These are phyloP conservation scores for Flaveria bidentis DNA, from an alignment of 129 eudicot species.

Conservation along the genomic window DNA sequence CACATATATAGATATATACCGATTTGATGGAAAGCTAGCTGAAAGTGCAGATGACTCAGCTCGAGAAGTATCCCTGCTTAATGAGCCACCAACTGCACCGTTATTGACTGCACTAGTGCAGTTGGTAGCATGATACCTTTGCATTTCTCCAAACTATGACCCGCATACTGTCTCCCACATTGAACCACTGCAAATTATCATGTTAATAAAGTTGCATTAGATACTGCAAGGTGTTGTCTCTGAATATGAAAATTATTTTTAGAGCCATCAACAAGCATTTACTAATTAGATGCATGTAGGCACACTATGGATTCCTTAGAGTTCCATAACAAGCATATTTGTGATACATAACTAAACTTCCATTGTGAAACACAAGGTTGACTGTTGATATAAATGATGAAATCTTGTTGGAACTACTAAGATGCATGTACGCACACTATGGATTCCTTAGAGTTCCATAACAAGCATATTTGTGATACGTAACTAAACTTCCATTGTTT, in stretches of 20 bases:
- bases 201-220: constrained; percentile 33
- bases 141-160: constrained; percentile 88
- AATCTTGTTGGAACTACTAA: not conserved
- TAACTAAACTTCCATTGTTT: constrained; percentile 4
- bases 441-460: constrained; percentile 3
- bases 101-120: constrained; percentile 98
- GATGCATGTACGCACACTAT: not conserved
- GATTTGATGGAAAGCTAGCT: constrained; percentile 63
- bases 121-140: constrained; percentile 93
- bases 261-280: not conserved
- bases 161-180: constrained; percentile 96
- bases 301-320: not conserved
- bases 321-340: not conserved
- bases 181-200: constrained; percentile 40
- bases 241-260: not conserved
- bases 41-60: constrained; percentile 68
- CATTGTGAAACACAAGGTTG: constrained; percentile 18
- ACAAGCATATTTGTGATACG: not conserved
- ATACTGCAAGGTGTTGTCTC: not conserved
- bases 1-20: constrained; percentile 17
- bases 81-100: constrained; percentile 66
- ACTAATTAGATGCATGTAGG: constrained; percentile 7
- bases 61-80: constrained; percentile 73
- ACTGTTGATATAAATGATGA: constrained; percentile 19
- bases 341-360: not conserved